Evolutionary conservation across 306 rosid species (phyloP).

Genomic region (Casuarina cunninghamiana): DNA sequence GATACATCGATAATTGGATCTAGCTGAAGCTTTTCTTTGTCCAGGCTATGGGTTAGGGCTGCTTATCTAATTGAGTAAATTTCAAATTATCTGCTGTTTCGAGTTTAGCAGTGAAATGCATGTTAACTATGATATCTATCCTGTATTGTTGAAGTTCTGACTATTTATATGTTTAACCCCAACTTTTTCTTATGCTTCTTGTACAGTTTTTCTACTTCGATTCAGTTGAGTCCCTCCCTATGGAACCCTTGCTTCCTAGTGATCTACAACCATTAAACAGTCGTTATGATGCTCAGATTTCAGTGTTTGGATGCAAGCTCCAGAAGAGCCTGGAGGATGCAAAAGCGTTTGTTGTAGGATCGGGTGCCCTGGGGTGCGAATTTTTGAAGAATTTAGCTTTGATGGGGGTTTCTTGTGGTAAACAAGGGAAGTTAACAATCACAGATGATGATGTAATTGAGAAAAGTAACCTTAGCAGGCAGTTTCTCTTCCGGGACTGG

Average conservation of each 20-base stretch:
- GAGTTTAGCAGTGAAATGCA: background rate
- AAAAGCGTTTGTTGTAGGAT: conserved; percentile 76
- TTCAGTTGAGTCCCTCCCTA: conserved; percentile 92
- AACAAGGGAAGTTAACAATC: conserved; percentile 69
- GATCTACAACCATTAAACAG: conserved; percentile 75
- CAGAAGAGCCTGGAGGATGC: conserved; percentile 93
- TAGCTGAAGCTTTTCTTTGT: background rate
- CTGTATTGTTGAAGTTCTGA: conserved; percentile 15
- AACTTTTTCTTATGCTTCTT: conserved; percentile 16
- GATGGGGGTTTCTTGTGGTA: conserved; percentile 96
- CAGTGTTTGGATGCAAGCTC: conserved; percentile 89
- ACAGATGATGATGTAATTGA: conserved; percentile 99
- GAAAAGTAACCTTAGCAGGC: conserved; percentile 96
- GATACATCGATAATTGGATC: background rate
- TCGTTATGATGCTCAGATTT: conserved; percentile 97
- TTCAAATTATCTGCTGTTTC: background rate
- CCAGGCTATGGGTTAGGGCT: background rate
- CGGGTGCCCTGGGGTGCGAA: conserved; percentile 98
- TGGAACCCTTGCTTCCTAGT: conserved; percentile 68
- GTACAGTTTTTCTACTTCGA: conserved; percentile 94
- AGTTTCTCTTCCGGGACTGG: conserved; percentile 98
- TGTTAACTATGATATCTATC: background rate
- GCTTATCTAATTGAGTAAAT: background rate
- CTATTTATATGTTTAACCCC: conserved; percentile 7
- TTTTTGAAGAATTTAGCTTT: conserved; percentile 84